Percentiles rank a stretch among this genome's conserved stretches.
phyloP scores from a whole-genome alignment of 2,329 filamentous ascomycete species.

The Myriosclerotinia curreyana region DNA sequence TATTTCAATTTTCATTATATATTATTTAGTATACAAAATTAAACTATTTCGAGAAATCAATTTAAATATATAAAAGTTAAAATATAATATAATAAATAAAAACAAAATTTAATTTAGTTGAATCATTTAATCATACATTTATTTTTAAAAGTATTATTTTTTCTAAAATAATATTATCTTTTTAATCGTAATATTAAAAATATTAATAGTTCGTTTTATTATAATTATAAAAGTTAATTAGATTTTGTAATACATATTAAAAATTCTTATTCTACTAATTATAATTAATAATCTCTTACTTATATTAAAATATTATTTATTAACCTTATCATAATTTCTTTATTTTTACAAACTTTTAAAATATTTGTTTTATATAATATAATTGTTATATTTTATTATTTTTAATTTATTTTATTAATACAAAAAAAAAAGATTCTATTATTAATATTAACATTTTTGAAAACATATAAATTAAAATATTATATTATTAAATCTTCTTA shows the following conservation, averaged over 20 bases:
- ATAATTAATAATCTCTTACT: neutral
- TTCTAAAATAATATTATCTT: neutral
- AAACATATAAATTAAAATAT: neutral
- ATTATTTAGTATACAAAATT: neutral
- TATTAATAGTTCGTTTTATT: neutral
- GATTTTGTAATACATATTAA: neutral
- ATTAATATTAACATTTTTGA: neutral
- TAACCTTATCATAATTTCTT: neutral
- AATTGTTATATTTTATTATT: neutral
- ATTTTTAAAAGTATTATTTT: too few relatives aligned
- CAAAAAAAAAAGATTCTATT: neutral
- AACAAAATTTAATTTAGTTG: too few relatives aligned
- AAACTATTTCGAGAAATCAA: neutral
- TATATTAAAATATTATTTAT: neutral
- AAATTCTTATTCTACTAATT: conserved; percentile 1
- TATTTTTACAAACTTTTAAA: neutral
- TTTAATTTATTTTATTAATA: neutral
- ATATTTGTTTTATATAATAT: neutral
- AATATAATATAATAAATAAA: too few relatives aligned
- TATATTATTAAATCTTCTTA: neutral
- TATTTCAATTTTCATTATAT: neutral
- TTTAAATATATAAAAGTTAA: neutral
- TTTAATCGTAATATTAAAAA: neutral
- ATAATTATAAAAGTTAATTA: neutral
- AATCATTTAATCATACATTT: too few relatives aligned